Evolutionary conservation across 257 asterid species (phyloP).

Genomic region (Schizonepeta tenuifolia): DNA sequence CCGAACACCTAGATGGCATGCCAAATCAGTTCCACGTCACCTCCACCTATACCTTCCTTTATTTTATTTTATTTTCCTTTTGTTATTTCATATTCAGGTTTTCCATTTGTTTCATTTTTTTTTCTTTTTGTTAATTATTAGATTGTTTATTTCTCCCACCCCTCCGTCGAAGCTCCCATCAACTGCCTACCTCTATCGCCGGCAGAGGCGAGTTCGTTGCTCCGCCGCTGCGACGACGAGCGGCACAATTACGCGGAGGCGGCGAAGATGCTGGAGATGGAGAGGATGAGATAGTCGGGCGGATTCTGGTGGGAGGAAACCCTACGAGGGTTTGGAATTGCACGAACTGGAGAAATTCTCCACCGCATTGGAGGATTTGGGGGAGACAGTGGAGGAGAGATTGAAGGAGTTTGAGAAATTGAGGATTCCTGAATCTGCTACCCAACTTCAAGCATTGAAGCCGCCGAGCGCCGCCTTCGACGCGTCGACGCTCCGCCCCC

Average conservation of each 20-base stretch:
- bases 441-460: neutral
- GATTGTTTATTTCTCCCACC: no score
- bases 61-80: no score
- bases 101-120: no score
- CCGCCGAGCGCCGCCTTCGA: conserved; percentile 30
- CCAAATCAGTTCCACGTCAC: no score
- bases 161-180: no score
- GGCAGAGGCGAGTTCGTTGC: no score
- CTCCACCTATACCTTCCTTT: no score
- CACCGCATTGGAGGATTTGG: no score
- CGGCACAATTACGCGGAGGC: conserved; percentile 34
- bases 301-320: conserved; percentile 48
- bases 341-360: conserved; percentile 57
- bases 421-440: neutral
- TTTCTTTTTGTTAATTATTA: no score
- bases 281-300: conserved; percentile 15
- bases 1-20: no score
- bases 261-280: conserved; percentile 32
- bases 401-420: conserved; percentile 35
- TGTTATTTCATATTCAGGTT: no score
- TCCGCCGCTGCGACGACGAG: neutral
- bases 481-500: conserved; percentile 56
- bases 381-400: conserved; percentile 32
- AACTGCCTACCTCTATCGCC: no score
- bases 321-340: conserved; percentile 36